Evolutionary conservation across 176 grass and related monocot species (phyloP).

Genomic region (Bromus sterilis): DNA sequence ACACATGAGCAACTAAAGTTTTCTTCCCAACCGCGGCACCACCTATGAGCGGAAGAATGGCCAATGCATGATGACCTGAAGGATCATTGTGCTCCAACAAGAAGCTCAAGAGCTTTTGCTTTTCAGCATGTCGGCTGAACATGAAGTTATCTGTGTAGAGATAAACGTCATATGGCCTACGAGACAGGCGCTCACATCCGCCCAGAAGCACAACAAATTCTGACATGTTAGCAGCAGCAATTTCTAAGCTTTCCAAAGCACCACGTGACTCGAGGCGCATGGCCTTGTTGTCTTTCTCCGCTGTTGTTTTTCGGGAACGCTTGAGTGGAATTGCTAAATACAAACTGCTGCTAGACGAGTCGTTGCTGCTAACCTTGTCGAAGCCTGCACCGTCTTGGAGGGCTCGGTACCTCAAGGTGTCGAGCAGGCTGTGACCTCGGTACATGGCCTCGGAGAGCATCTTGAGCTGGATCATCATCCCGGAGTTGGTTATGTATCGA

Average conservation of each 20-base stretch:
- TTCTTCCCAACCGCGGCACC: neutral
- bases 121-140: neutral
- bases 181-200: neutral
- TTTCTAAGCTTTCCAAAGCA: neutral
- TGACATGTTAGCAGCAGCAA: neutral
- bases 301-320: neutral
- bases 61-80: neutral
- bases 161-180: neutral
- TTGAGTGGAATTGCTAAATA: neutral
- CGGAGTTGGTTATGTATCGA: neutral
- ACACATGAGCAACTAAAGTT: neutral
- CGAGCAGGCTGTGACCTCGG: neutral
- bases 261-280: neutral
- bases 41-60: neutral
- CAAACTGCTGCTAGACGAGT: neutral
- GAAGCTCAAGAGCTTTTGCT: neutral
- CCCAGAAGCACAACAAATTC: neutral
- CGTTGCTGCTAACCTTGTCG: neutral
- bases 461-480: neutral
- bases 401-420: neutral
- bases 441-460: neutral
- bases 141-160: neutral
- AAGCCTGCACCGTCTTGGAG: neutral
- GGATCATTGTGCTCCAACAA: neutral
- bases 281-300: neutral